A percentile compares a stretch with the other conserved stretches of the same genome.
These are phyloP conservation scores for Trichoderma asperellum DNA, from an alignment of 2,329 filamentous ascomycete species.

Conservation along the genomic window DNA sequence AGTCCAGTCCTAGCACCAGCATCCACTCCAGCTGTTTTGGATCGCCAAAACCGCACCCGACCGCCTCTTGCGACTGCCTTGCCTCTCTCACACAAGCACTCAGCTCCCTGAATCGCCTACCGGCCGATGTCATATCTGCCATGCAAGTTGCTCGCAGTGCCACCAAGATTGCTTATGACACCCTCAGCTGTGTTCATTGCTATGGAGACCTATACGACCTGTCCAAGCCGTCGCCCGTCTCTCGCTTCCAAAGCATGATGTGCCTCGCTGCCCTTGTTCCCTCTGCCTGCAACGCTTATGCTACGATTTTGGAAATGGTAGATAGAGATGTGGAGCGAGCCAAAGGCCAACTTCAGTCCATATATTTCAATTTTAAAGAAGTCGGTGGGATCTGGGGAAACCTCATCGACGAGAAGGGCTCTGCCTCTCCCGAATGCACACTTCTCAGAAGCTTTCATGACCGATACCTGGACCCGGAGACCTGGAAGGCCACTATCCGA, in stretches of 20 bases:
- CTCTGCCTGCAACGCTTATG: constrained; percentile 61
- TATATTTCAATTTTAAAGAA: constrained; percentile 51
- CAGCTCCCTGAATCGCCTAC: constrained; percentile 53
- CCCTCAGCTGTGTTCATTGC: constrained; percentile 57
- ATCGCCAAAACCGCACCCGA: constrained; percentile 36
- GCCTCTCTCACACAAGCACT: constrained; percentile 56
- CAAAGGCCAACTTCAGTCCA: constrained; percentile 44
- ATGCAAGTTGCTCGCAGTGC: constrained; percentile 55
- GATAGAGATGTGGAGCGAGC: constrained; percentile 56
- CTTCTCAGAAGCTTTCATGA: constrained; percentile 44
- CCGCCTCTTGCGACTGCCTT: constrained; percentile 51
- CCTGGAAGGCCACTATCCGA: constrained; percentile 59
- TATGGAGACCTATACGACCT: constrained; percentile 46
- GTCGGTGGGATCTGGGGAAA: constrained; percentile 56
- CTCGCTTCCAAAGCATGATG: constrained; percentile 62
- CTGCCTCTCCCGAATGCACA: constrained; percentile 33
- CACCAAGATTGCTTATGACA: constrained; percentile 53
- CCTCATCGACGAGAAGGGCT: constrained; percentile 34
- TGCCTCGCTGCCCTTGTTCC: constrained; percentile 61
- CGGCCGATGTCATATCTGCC: constrained; percentile 50
- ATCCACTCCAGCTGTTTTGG: constrained; percentile 30
- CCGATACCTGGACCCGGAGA: constrained; percentile 52
- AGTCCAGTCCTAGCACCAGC: constrained; percentile 34
- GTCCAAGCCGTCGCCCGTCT: constrained; percentile 47
- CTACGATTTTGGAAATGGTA: constrained; percentile 57